Percentiles rank a stretch among this genome's conserved stretches.
Evolutionary conservation across 2,329 filamentous ascomycete species (phyloP).

Genomic region (Fusarium sp.): DNA sequence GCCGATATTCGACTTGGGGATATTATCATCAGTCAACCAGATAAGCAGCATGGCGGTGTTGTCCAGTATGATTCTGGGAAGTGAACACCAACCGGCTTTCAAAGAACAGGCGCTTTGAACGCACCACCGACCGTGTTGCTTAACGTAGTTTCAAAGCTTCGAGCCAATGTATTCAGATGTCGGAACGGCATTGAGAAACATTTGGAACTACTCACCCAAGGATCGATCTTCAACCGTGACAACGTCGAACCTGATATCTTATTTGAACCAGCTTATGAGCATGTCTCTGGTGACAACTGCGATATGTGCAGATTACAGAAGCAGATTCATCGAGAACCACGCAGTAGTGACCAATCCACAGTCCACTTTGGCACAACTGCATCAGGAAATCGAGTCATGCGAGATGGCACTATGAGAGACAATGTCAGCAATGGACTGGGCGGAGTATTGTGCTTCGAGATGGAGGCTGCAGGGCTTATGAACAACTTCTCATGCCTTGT

Average conservation of each 20-base stretch:
- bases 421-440: fast-evolving
- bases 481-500: background rate
- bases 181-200: no score
- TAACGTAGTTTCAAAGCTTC: background rate
- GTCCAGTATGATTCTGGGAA: slow-evolving; percentile 46
- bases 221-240: no score
- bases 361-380: background rate
- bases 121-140: background rate
- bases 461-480: background rate
- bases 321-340: background rate
- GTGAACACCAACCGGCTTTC: background rate
- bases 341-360: no score
- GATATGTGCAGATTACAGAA: background rate
- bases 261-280: background rate
- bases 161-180: background rate
- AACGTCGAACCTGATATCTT: background rate
- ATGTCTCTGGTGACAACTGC: background rate
- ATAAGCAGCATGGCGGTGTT: no score
- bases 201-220: no score
- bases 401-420: background rate
- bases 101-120: background rate
- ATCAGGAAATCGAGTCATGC: background rate
- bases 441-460: background rate
- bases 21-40: no score
- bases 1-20: slow-evolving; percentile 43